Evolutionary conservation across 257 asterid species (phyloP), one percentile per base, ranked within the genome.

Genomic region (Verbena officinalis): DNA sequence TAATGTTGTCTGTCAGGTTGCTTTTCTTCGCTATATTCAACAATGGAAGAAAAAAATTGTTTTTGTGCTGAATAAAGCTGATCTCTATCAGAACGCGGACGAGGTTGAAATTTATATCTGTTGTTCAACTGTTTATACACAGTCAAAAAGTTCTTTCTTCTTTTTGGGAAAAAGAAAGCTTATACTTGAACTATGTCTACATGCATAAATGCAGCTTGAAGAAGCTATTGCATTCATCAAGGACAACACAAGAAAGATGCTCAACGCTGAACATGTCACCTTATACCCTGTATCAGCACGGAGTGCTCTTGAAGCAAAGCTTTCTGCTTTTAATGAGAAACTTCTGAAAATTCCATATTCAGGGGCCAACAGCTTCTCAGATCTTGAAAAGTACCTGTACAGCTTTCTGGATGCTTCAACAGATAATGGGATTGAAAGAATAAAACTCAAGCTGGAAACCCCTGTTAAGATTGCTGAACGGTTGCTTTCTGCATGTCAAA

Each of bases 261-360:
- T 90, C 70, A 90, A 83, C 82, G 79, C 86, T 72, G 95, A 94
- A 63, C 60, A 79, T 52, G 69, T 94, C 69, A 78, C 75, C 58
- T 69, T 94, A 69, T 94, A 75, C 76, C 91, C 96, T 22, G 91
- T 94, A 54, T 94, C 99, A 55, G 96, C 99, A 14, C 86, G 99
- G 22, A 72, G 81, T 65, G 89, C 96, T 59, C 96, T 94, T 64
- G 96, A 84, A 72, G 83, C 91, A 59, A 94, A 94, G 75, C 83
- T 94, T 72, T 88, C 82, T 33, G 64, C 78, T 68, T 64, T 73
- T 57, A 48, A 60, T 56, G 80, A 78, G 54, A 64, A 67, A 36
- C 53, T 70, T 17, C 13, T 9, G 62, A 55, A 71, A 65, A 71
- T 79, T 66, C 81, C 84, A 69, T 71, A 79, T 75, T 74, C 75